Percentiles rank a stretch among this genome's conserved stretches.
Conservation (phyloP, 2,329 filamentous ascomycete species). For the Aspergillus hortae region DNA sequence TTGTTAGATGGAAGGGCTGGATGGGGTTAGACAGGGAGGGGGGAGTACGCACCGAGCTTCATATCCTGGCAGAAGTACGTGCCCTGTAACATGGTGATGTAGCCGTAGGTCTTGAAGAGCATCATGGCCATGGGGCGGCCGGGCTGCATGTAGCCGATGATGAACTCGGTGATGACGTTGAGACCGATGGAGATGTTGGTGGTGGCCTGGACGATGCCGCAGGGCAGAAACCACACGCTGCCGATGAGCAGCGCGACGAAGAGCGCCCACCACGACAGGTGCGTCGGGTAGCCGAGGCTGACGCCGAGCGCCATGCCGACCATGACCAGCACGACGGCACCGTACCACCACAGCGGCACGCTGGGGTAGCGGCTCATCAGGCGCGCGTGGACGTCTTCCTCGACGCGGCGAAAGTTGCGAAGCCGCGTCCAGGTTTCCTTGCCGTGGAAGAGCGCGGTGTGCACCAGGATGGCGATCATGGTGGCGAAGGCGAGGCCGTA, state of each 20-base stretch:
- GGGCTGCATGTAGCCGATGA: conserved; percentile 70
- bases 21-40: background rate
- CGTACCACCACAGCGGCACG: conserved; percentile 59
- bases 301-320: conserved; percentile 49
- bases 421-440: conserved; percentile 64
- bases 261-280: conserved; percentile 70
- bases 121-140: conserved; percentile 70
- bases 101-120: conserved; percentile 74
- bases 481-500: conserved; percentile 72
- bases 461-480: conserved; percentile 65
- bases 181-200: conserved; percentile 64
- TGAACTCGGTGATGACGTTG: conserved; percentile 71
- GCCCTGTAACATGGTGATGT: conserved; percentile 64
- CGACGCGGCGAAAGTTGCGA: conserved; percentile 53
- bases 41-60: conserved; percentile 49
- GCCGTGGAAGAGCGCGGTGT: conserved; percentile 65
- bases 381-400: conserved; percentile 52
- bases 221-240: conserved; percentile 60
- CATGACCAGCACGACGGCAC: conserved; percentile 45
- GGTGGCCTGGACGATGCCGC: conserved; percentile 64
- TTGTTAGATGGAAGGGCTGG: background rate
- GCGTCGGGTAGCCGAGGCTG: conserved; percentile 57
- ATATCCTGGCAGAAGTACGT: conserved; percentile 64
- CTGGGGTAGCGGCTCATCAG: conserved; percentile 57
- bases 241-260: conserved; percentile 63